phyloP scores from a whole-genome alignment of 768 basidiomycete species.

The Mycena chlorophos region DNA sequence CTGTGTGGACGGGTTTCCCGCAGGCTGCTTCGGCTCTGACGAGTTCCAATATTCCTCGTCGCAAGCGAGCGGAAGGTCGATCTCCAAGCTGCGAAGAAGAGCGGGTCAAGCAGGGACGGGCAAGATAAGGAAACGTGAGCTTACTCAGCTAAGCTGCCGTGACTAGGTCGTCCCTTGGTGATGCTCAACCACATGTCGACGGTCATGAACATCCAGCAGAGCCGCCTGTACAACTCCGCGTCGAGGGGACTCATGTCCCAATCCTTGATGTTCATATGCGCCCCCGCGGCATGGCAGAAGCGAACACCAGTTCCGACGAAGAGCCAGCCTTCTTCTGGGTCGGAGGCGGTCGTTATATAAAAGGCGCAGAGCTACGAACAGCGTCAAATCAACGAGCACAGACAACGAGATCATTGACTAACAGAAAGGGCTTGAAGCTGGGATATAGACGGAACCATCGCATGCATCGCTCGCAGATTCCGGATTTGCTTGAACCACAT shows the following conservation, averaged over 20 bases:
- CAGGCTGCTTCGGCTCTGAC: constrained; percentile 48
- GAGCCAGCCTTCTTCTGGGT: constrained; percentile 3
- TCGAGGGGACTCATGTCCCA: background rate
- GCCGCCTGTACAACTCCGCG: constrained; percentile 7
- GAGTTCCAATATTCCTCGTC: constrained; percentile 47
- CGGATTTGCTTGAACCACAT: constrained; percentile 21
- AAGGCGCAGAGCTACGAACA: background rate
- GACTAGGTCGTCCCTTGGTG: constrained; percentile 5
- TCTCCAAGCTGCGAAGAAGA: background rate
- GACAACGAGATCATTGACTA: background rate
- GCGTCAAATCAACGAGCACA: no score
- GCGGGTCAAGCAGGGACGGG: background rate
- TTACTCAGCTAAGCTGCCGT: background rate
- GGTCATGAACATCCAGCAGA: constrained; percentile 5
- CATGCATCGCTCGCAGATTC: background rate
- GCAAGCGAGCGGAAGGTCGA: constrained; percentile 4
- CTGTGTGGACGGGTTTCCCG: constrained; percentile 35
- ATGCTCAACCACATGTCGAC: background rate
- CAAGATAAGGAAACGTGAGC: background rate
- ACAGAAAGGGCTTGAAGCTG: constrained; percentile 5
- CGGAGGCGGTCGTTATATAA: background rate
- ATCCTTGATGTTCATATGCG: background rate
- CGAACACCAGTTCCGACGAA: constrained; percentile 2
- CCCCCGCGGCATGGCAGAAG: constrained; percentile 8
- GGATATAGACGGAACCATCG: background rate